Evolutionary conservation across 78 protist species (phyloP).

Genomic region (slime mould (Dictyostelium discoideum)): DNA sequence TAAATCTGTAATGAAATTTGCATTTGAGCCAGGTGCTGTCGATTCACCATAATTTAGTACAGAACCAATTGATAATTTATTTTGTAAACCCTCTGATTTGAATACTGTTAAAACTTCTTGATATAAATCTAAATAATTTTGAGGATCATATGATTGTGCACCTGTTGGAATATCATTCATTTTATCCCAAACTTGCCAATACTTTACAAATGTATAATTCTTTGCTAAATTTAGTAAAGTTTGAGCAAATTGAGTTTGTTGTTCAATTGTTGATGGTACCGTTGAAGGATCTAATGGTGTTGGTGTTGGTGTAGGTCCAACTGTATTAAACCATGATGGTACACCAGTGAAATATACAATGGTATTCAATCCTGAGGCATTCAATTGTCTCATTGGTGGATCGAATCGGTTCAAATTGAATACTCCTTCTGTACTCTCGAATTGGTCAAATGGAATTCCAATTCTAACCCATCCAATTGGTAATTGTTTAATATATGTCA

Average conservation of each 20-base stretch:
- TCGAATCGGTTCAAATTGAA: neutral
- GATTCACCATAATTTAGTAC: neutral
- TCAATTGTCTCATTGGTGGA: constrained; percentile 1
- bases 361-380: constrained; percentile 9
- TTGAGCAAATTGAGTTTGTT: neutral
- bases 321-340: neutral
- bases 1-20: neutral
- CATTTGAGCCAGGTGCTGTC: neutral
- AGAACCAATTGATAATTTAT: neutral
- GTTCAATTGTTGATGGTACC: too few relatives aligned
- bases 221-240: neutral
- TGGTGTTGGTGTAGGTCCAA: neutral
- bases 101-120: neutral
- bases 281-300: neutral
- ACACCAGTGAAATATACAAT: neutral
- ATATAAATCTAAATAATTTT: neutral
- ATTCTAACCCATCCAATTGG: neutral
- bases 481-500: neutral
- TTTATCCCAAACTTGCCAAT: constrained; percentile 7
- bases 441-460: neutral
- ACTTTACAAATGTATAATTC: constrained; percentile 3
- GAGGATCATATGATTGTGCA: neutral
- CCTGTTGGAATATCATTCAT: neutral
- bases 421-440: neutral
- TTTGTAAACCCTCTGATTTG: neutral